Base-by-base conservation (phyloP, 2,329 filamentous ascomycete genomes). In the Akanthomyces uredinophilus region DNA sequence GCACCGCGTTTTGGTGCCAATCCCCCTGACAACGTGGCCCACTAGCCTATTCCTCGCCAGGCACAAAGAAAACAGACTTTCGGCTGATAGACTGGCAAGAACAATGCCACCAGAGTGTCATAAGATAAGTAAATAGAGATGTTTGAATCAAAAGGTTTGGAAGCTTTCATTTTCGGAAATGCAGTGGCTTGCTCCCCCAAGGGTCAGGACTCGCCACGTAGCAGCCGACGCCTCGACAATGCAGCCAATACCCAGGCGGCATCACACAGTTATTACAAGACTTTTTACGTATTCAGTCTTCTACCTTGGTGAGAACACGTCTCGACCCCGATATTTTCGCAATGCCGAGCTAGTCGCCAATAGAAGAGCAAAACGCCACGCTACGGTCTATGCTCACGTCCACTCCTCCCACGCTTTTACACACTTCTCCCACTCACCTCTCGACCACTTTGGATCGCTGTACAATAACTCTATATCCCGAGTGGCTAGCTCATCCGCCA, bases 51-150 rank as follows among this genome's bases (percentile, higher is more conserved):
- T 44, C 49, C 57, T 43, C 46, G 44, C 50, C 41, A 20, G 58
- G 58, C 39, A 27, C 20, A 53, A 60, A 53, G 50, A 60, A 54
- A 60, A 60, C 58, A 60, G 43, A 37, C 27, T 20, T 43, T 46
- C 39, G 53, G 39, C 3, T n/a, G 35, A 29, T 32, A 46, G 14
- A 35, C 13, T 35, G 20, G 41, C 24, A 35, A 35, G 4, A 16
- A 22, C 11, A 22, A 56, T 46, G 41, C 5, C 24, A 49, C 13
- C 46, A 24, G 24, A 49, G 32, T 10, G 32, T 35, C 6, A 2
- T 5, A 35, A 35, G 7, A 35, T 6, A 10, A 8, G 32, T 8
- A 35, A 11, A 8, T 35, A 29, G 6, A 29, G 32, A 35, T 5
- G 11, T 35, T 35, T 35, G 27, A 8, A 6, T 35, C 7, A 35